Evolutionary conservation across 345 rosid genomes (phyloP).

Genomic region (Moricandia arvensis): DNA sequence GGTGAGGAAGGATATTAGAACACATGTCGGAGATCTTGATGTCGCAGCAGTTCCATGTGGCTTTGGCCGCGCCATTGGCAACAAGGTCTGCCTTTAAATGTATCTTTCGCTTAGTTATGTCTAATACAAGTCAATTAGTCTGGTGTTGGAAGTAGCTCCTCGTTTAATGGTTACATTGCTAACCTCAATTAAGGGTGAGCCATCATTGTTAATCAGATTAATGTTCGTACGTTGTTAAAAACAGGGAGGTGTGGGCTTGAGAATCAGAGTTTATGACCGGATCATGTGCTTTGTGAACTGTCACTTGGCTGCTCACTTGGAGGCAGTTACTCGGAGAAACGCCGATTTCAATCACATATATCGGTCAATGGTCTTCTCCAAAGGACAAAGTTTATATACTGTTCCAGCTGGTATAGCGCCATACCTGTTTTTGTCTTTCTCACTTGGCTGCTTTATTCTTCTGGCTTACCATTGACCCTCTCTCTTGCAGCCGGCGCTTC

Average conservation of each 20-base stretch:
- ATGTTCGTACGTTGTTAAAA: slow-evolving; percentile 2
- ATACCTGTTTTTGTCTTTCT: slow-evolving; percentile 73
- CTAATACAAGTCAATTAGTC: background rate
- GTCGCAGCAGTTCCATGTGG: slow-evolving; percentile 98
- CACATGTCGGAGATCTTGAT: slow-evolving; percentile 92
- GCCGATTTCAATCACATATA: slow-evolving; percentile 83
- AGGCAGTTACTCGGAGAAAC: slow-evolving; percentile 76
- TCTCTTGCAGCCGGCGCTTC: slow-evolving; percentile 88
- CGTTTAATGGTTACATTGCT: background rate
- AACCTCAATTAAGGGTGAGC: background rate
- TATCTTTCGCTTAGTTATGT: background rate
- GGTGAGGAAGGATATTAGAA: slow-evolving; percentile 85
- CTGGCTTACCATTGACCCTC: slow-evolving; percentile 72
- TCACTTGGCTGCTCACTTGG: slow-evolving; percentile 88
- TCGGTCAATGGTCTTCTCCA: slow-evolving; percentile 62
- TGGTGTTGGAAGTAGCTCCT: too few species aligned
- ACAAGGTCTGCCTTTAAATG: slow-evolving; percentile 54
- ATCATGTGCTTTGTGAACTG: slow-evolving; percentile 87
- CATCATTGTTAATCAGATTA: slow-evolving; percentile 4
- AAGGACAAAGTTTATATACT: slow-evolving; percentile 49
- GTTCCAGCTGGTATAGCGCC: slow-evolving; percentile 81
- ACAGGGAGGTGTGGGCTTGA: slow-evolving; percentile 88
- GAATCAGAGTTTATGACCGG: slow-evolving; percentile 76
- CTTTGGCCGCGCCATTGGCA: slow-evolving; percentile 97
- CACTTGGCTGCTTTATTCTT: slow-evolving; percentile 79